These are phyloP conservation scores for Candolleomyces aberdarensis DNA, from an alignment of 768 basidiomycete species.

Conservation along the genomic window DNA sequence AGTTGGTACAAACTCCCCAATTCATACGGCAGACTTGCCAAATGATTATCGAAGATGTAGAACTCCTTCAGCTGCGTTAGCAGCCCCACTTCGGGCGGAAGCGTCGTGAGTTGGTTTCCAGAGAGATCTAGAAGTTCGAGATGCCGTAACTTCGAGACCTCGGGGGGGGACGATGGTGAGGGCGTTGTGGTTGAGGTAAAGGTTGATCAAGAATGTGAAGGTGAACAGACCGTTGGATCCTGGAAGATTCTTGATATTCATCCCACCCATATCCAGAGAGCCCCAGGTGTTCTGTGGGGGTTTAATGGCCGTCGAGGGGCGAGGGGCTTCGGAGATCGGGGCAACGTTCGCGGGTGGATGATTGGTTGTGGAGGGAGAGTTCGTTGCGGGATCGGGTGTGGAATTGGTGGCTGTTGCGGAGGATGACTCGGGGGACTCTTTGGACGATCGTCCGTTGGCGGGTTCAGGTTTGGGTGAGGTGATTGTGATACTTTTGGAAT, in stretches of 20 bases:
- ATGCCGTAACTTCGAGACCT: conserved; percentile 81
- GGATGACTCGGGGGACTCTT: neutral
- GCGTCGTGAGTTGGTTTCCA: conserved; percentile 71
- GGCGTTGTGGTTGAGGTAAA: conserved; percentile 96
- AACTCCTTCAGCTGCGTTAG: conserved; percentile 87
- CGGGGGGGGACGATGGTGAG: conserved; percentile 71
- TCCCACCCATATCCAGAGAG: conserved; percentile 94
- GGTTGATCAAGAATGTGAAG: conserved; percentile 90
- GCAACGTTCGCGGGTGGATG: conserved; percentile 78
- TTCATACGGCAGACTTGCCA: conserved; percentile 82
- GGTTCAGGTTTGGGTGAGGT: conserved; percentile 10
- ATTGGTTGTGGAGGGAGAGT: conserved; percentile 36
- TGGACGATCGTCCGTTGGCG: conserved; percentile 1
- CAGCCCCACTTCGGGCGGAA: conserved; percentile 91
- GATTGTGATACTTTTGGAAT: conserved; percentile 54
- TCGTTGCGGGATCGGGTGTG: conserved; percentile 19
- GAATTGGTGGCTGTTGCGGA: conserved; percentile 23
- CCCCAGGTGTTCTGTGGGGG: conserved; percentile 82
- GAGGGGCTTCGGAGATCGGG: conserved; percentile 64
- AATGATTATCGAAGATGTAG: conserved; percentile 92
- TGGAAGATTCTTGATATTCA: conserved; percentile 89
- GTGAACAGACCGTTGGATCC: conserved; percentile 69
- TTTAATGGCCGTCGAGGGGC: conserved; percentile 53
- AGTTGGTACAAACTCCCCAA: conserved; percentile 89
- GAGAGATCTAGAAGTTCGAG: conserved; percentile 91